phyloP scores from a whole-genome alignment of 2,329 filamentous ascomycete genomes.

The Hortaea sp. region DNA sequence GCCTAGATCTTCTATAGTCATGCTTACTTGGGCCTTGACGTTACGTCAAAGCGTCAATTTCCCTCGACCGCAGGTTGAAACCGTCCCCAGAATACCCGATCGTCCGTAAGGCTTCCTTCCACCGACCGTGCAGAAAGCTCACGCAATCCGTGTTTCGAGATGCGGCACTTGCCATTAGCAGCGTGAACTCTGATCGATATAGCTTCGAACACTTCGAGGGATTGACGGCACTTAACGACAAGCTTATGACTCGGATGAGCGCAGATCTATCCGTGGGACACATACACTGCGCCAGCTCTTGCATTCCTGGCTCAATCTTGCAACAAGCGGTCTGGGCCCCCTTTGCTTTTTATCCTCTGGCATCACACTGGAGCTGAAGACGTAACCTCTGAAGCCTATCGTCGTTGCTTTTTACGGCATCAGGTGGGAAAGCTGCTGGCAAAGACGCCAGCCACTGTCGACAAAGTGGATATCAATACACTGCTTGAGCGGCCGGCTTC shows the following conservation, averaged over 20 bases:
- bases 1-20: not conserved
- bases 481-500: slow-evolving; percentile 70
- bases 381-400: too few species aligned
- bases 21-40: slow-evolving; percentile 15
- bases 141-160: slow-evolving; percentile 15
- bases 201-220: not conserved
- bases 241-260: not conserved
- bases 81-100: slow-evolving; percentile 11
- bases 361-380: too few species aligned
- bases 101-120: not conserved
- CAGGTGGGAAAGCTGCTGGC: slow-evolving; percentile 25
- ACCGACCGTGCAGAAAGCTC: slow-evolving; percentile 1
- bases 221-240: not conserved
- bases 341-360: too few species aligned
- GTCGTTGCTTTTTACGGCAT: too few species aligned
- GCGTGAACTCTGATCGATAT: not conserved
- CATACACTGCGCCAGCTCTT: too few species aligned
- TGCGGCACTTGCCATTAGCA: slow-evolving; percentile 13
- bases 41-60: slow-evolving; percentile 16
- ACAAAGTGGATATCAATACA: slow-evolving; percentile 90
- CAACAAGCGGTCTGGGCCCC: too few species aligned
- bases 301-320: too few species aligned
- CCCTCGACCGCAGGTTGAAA: slow-evolving; percentile 19
- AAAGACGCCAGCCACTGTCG: slow-evolving; percentile 38
- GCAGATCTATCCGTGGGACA: too few species aligned